These are phyloP conservation scores for Mycosphaerella sp. DNA, from an alignment of 2,329 filamentous ascomycete species.

Conservation along the genomic window DNA sequence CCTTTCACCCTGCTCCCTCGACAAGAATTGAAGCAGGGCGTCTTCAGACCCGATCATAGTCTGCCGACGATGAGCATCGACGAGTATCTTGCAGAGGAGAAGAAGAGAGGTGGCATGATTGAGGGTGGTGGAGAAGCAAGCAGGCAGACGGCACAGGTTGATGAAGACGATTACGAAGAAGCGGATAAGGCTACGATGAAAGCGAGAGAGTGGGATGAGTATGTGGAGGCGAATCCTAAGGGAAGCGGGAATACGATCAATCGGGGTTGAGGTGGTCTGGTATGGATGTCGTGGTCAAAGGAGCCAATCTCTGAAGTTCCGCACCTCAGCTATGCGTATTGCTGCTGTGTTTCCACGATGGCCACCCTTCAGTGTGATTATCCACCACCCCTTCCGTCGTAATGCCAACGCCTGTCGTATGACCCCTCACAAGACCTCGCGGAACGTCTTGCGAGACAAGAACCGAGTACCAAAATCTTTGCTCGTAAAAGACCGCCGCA, in stretches of 20 bases:
- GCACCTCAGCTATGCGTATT: background rate
- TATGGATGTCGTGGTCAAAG: background rate
- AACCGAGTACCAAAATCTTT: no score
- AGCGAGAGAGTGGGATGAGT: slow-evolving; percentile 92
- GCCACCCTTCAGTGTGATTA: background rate
- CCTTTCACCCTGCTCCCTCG: slow-evolving; percentile 74
- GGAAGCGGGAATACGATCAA: slow-evolving; percentile 79
- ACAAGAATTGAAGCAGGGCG: slow-evolving; percentile 67
- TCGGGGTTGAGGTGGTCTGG: slow-evolving; percentile 49
- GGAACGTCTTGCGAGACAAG: no score
- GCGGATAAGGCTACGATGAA: slow-evolving; percentile 89
- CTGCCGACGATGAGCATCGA: slow-evolving; percentile 97
- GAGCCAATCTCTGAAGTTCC: background rate
- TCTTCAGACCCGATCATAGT: slow-evolving; percentile 88
- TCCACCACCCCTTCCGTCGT: background rate
- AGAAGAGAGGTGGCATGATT: slow-evolving; percentile 75
- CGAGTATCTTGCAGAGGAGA: slow-evolving; percentile 92
- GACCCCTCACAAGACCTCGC: no score
- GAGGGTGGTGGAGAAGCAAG: slow-evolving; percentile 80
- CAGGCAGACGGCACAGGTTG: slow-evolving; percentile 60
- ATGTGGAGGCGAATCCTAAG: slow-evolving; percentile 79
- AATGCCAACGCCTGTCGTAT: background rate
- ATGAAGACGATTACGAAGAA: slow-evolving; percentile 87
- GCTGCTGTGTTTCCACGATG: background rate
- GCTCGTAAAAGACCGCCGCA: no score